Conservation (phyloP, 169 alveolate species). For the Plasmodium gallinaceum region DNA sequence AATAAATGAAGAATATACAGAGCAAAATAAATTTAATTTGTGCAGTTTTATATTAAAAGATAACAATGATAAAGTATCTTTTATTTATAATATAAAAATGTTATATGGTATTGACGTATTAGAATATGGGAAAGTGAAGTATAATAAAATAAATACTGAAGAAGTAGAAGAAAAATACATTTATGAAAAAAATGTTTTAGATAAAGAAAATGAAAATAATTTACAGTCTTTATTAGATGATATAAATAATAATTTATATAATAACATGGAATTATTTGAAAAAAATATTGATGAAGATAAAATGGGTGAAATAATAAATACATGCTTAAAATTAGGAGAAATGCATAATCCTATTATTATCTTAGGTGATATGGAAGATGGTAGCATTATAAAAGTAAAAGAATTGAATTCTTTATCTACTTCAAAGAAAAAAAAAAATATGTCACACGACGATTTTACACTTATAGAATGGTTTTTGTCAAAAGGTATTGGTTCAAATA, state of each 20-base stretch:
- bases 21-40: slow-evolving; percentile 35
- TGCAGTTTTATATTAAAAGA: slow-evolving; percentile 29
- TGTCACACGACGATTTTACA: slow-evolving; percentile 49
- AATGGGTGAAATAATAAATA: slow-evolving; percentile 10
- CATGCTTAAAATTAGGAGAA: slow-evolving; percentile 30
- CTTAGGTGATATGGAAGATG: slow-evolving; percentile 71
- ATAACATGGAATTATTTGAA: slow-evolving; percentile 7
- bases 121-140: slow-evolving; percentile 70
- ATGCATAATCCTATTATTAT: slow-evolving; percentile 54
- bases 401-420: slow-evolving; percentile 32
- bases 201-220: slow-evolving; percentile 31
- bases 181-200: slow-evolving; percentile 50
- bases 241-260: slow-evolving; percentile 32
- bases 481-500: slow-evolving; percentile 66
- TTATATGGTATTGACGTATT: slow-evolving; percentile 56
- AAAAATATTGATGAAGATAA: slow-evolving; percentile 20
- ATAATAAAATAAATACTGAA: slow-evolving; percentile 55
- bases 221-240: slow-evolving; percentile 26
- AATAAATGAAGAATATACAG: slow-evolving; percentile 57
- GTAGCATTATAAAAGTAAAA: slow-evolving; percentile 43
- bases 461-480: slow-evolving; percentile 85
- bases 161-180: slow-evolving; percentile 55
- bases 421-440: slow-evolving; percentile 14
- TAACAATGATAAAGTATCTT: slow-evolving; percentile 34
- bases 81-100: slow-evolving; percentile 65